phyloP scores from a whole-genome alignment of 1,284 basidiomycete genomes.

The Xerocomus nothofagi region DNA sequence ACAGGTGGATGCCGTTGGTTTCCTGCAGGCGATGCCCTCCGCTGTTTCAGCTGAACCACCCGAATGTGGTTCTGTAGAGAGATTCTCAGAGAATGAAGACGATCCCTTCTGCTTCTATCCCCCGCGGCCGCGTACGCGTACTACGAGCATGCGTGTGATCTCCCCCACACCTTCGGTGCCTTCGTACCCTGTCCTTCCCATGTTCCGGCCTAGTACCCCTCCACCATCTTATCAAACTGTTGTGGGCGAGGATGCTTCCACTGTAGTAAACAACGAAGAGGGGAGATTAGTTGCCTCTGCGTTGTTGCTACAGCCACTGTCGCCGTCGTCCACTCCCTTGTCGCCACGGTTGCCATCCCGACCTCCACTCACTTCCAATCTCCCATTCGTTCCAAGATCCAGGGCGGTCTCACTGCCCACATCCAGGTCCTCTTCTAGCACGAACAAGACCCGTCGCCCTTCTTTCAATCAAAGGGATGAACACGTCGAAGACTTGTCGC shows the following conservation, averaged over 20 bases:
- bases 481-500: slow-evolving; percentile 31
- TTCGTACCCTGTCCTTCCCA: slow-evolving; percentile 17
- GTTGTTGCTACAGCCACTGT: slow-evolving; percentile 32
- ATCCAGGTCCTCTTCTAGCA: not conserved
- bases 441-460: slow-evolving; percentile 13
- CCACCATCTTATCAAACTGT: slow-evolving; percentile 26
- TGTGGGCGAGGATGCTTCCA: not conserved
- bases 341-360: slow-evolving; percentile 1
- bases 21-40: slow-evolving; percentile 13
- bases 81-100: slow-evolving; percentile 18
- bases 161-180: slow-evolving; percentile 7
- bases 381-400: slow-evolving; percentile 21
- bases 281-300: slow-evolving; percentile 24
- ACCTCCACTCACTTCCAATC: slow-evolving; percentile 11
- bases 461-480: slow-evolving; percentile 17
- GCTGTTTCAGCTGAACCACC: slow-evolving; percentile 3
- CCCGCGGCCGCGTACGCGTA: slow-evolving; percentile 28
- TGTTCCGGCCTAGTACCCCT: slow-evolving; percentile 26
- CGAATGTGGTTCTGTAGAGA: not conserved
- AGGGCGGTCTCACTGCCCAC: slow-evolving; percentile 28
- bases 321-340: slow-evolving; percentile 17
- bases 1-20: slow-evolving; percentile 15
- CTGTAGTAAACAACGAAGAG: not conserved
- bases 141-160: slow-evolving; percentile 30
- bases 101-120: slow-evolving; percentile 29